Conservation (phyloP, 2,329 filamentous ascomycete genomes). For the Grosmannia serpens region DNA sequence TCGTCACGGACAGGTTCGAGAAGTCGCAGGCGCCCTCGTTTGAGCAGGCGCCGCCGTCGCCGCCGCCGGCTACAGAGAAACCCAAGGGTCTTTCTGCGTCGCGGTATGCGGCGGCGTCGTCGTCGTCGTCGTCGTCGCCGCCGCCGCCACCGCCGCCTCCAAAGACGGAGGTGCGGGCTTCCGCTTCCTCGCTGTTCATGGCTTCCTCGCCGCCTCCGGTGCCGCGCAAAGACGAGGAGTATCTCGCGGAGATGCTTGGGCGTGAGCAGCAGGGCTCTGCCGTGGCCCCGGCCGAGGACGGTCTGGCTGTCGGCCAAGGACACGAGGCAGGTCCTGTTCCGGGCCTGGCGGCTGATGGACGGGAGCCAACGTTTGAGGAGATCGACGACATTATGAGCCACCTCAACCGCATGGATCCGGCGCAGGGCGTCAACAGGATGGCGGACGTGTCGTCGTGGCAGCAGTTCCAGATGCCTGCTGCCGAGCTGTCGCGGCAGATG, state of each 20-base stretch:
- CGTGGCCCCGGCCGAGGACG: neutral
- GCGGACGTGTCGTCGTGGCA: slow-evolving; percentile 34
- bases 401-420: slow-evolving; percentile 61
- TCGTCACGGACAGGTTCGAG: neutral
- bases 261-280: slow-evolving; percentile 1
- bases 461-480: slow-evolving; percentile 26
- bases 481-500: slow-evolving; percentile 22
- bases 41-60: slow-evolving; percentile 13
- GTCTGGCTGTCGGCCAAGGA: neutral
- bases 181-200: slow-evolving; percentile 32
- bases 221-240: slow-evolving; percentile 17
- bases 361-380: slow-evolving; percentile 58
- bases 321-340: slow-evolving; percentile 5
- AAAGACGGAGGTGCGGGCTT: slow-evolving; percentile 26
- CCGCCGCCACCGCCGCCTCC: slow-evolving; percentile 23
- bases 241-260: slow-evolving; percentile 9
- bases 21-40: neutral
- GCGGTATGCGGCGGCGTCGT: slow-evolving; percentile 27
- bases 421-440: slow-evolving; percentile 60
- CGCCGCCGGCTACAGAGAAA: slow-evolving; percentile 9
- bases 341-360: slow-evolving; percentile 15
- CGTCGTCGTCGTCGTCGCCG: slow-evolving; percentile 19
- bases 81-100: slow-evolving; percentile 34
- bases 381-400: slow-evolving; percentile 90
- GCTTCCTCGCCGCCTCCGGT: slow-evolving; percentile 24